Conservation (phyloP, 2,329 filamentous ascomycete genomes). For the Chaetomium strumarium region DNA sequence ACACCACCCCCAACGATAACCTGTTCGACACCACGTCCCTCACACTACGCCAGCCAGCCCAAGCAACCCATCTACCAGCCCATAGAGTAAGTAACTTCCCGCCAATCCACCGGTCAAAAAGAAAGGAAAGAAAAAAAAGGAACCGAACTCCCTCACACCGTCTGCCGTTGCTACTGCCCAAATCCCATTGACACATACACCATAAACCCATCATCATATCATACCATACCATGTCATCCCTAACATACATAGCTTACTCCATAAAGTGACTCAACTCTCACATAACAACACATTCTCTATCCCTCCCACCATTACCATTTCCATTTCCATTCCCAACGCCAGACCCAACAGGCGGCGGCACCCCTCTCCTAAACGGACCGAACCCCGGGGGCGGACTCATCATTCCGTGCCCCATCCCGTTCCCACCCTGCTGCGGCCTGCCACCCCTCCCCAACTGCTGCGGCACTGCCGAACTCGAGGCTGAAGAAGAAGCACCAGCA, state of each 20-base stretch:
- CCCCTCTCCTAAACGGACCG: conserved; percentile 22
- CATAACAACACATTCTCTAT: conserved; percentile 44
- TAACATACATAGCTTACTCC: not conserved
- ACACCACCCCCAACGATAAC: no score
- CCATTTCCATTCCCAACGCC: conserved; percentile 17
- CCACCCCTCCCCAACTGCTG: conserved; percentile 7
- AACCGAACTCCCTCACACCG: no score
- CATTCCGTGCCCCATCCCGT: conserved; percentile 18
- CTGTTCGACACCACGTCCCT: no score
- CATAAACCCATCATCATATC: not conserved
- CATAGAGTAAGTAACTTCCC: no score
- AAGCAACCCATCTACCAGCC: no score
- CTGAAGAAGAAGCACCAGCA: not conserved
- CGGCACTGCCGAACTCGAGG: conserved; percentile 5
- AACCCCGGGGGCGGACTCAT: no score
- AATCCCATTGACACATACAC: not conserved
- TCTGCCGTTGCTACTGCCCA: no score
- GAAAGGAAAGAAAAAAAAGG: no score
- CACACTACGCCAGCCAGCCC: no score
- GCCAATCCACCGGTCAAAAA: no score
- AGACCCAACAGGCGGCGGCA: conserved; percentile 22
- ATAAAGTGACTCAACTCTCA: conserved; percentile 23
- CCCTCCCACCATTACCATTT: conserved; percentile 21
- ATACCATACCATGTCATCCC: not conserved
- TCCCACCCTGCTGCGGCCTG: conserved; percentile 7